Conservation (phyloP, 1,284 basidiomycete species). For the Cutaneotrichosporon cavernicola region DNA sequence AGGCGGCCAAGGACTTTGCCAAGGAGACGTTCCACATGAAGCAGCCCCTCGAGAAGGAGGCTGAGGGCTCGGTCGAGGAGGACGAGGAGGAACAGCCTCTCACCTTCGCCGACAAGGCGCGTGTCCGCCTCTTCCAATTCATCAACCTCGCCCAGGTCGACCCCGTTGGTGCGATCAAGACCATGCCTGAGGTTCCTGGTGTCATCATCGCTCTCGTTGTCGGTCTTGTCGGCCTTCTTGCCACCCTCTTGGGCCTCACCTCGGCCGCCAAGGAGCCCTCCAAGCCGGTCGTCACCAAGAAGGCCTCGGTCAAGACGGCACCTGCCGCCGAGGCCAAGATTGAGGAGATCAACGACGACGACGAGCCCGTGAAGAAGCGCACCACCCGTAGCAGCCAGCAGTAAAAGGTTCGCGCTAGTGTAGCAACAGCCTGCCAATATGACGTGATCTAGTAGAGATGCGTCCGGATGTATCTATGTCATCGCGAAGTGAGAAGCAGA, state of each 20-base stretch:
- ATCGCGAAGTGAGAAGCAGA: neutral
- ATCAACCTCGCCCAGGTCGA: slow-evolving; percentile 44
- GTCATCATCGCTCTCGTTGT: slow-evolving; percentile 69
- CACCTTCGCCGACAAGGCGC: slow-evolving; percentile 43
- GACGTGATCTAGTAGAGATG: neutral
- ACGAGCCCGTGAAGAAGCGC: slow-evolving; percentile 38
- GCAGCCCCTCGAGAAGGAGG: slow-evolving; percentile 55
- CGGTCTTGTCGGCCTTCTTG: slow-evolving; percentile 79
- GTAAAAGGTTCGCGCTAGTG: slow-evolving; percentile 8
- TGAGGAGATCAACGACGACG: slow-evolving; percentile 30
- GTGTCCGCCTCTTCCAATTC: slow-evolving; percentile 51
- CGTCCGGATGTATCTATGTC: slow-evolving; percentile 8
- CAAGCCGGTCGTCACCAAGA: slow-evolving; percentile 41
- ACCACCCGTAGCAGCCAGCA: slow-evolving; percentile 28
- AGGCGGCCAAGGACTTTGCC: slow-evolving; percentile 77
- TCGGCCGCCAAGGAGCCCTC: slow-evolving; percentile 54
- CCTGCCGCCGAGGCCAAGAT: slow-evolving; percentile 36
- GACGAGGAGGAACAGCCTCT: slow-evolving; percentile 37
- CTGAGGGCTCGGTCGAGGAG: slow-evolving; percentile 59
- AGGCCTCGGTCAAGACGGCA: slow-evolving; percentile 45
- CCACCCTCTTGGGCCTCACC: slow-evolving; percentile 72
- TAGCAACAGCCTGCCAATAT: slow-evolving; percentile 4
- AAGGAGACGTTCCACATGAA: slow-evolving; percentile 82
- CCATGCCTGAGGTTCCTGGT: slow-evolving; percentile 79
- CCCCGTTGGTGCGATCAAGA: slow-evolving; percentile 66